phyloP scores from a whole-genome alignment of 495 filamentous ascomycete genomes.

The Daldinia childiae region DNA sequence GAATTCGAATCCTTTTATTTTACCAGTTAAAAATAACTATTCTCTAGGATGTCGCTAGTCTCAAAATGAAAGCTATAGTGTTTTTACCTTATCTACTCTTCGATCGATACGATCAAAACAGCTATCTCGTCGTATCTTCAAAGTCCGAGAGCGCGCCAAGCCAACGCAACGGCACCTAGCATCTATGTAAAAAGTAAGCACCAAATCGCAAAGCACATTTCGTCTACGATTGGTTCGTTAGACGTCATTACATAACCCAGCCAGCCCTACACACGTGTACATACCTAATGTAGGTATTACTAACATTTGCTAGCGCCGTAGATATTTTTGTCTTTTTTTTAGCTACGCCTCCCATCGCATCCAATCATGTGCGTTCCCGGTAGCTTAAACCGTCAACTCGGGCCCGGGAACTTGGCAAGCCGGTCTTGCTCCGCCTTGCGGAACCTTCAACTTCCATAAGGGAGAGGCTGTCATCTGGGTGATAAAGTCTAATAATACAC shows the following conservation, averaged over 20 bases:
- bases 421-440: conserved; percentile 29
- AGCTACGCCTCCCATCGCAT: not conserved
- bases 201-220: not conserved
- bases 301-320: not conserved
- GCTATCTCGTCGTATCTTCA: not conserved
- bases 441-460: conserved; percentile 12
- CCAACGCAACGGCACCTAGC: not conserved
- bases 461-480: not conserved
- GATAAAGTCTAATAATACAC: not conserved
- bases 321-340: not conserved
- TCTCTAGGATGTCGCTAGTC: no score
- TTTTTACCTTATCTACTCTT: no score
- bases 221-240: not conserved
- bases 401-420: conserved; percentile 17
- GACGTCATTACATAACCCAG: no score
- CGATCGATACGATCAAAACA: not conserved
- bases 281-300: not conserved
- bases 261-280: not conserved
- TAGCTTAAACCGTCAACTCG: not conserved
- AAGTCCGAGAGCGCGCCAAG: not conserved
- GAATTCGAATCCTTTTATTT: no score
- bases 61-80: no score
- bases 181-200: no score
- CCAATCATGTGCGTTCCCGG: not conserved
- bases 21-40: no score